Percentiles rank a stretch among this genome's conserved stretches.
Evolutionary conservation across 208 protist genomes (phyloP).

Genomic region (Acanthamoeba healyi): DNA sequence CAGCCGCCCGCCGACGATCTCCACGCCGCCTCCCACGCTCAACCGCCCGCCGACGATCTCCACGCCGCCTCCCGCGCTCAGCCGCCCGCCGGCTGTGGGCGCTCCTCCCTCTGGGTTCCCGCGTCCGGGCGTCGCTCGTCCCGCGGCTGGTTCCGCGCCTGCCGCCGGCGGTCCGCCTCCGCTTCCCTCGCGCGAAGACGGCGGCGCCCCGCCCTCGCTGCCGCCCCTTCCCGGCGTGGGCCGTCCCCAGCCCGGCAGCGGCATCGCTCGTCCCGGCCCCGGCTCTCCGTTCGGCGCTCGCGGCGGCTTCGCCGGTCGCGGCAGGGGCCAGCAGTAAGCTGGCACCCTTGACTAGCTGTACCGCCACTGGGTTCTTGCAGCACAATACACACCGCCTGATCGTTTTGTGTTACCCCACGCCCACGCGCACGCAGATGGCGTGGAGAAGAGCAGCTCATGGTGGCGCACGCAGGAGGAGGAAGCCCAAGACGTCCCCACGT

Average conservation of each 20-base stretch:
- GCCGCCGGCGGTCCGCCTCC: not conserved
- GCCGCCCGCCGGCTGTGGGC: too few species aligned
- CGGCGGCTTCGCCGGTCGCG: slow-evolving; percentile 31
- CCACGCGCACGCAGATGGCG: too few species aligned
- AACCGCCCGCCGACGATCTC: not conserved
- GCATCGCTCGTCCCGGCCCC: not conserved
- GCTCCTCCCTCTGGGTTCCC: too few species aligned
- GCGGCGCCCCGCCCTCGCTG: not conserved
- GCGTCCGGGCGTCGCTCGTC: not conserved
- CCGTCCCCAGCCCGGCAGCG: not conserved
- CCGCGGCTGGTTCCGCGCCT: not conserved
- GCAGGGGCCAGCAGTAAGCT: not conserved
- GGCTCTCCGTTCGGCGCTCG: not conserved
- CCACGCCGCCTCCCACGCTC: not conserved
- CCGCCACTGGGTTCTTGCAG: too few species aligned
- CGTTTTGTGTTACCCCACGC: too few species aligned
- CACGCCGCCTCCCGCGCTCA: not conserved
- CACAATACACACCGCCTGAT: too few species aligned
- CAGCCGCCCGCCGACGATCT: not conserved
- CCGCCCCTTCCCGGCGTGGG: not conserved
- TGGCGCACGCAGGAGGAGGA: too few species aligned
- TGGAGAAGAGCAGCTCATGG: too few species aligned
- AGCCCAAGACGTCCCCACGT: too few species aligned
- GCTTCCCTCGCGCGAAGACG: not conserved
- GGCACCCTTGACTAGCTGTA: too few species aligned